Percentiles rank a stretch among this genome's conserved stretches.
These are phyloP conservation scores for Cicer pinnatifidum DNA, from an alignment of 306 rosid species.

Conservation along the genomic window DNA sequence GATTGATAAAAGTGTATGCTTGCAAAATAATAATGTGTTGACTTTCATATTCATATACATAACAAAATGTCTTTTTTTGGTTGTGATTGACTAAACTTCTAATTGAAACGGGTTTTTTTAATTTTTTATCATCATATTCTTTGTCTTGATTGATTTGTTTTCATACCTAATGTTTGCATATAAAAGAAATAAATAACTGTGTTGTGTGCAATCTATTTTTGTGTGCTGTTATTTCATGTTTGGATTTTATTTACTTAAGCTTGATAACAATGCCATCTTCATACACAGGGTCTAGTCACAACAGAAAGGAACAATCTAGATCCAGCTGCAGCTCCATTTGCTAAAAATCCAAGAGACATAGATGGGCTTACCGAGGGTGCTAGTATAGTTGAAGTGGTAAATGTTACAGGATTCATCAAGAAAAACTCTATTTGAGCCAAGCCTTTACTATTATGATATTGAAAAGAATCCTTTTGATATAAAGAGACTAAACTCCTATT, in stretches of 20 bases:
- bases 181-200: slow-evolving; percentile 37
- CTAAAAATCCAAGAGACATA: slow-evolving; percentile 67
- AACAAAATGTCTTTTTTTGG: slow-evolving; percentile 14
- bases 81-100: slow-evolving; percentile 34
- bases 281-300: slow-evolving; percentile 89
- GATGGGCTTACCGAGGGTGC: slow-evolving; percentile 94
- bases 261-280: slow-evolving; percentile 37
- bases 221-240: slow-evolving; percentile 29
- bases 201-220: slow-evolving; percentile 32
- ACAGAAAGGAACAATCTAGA: slow-evolving; percentile 77
- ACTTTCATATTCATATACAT: slow-evolving; percentile 36
- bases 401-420: slow-evolving; percentile 39
- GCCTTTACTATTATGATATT: slow-evolving; percentile 27
- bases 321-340: slow-evolving; percentile 91
- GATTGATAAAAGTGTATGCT: slow-evolving; percentile 83
- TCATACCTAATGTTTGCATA: slow-evolving; percentile 34
- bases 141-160: slow-evolving; percentile 36
- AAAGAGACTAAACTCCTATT: slow-evolving; percentile 19
- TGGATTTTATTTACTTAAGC: slow-evolving; percentile 15
- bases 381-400: slow-evolving; percentile 92
- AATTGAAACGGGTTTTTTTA: slow-evolving; percentile 16
- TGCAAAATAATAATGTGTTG: slow-evolving; percentile 27
- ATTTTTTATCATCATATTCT: neutral
- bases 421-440: slow-evolving; percentile 20
- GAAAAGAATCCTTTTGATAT: slow-evolving; percentile 35